phyloP scores from a whole-genome alignment of 202 grass and related monocot genomes.

The Alloteropsis angusta region DNA sequence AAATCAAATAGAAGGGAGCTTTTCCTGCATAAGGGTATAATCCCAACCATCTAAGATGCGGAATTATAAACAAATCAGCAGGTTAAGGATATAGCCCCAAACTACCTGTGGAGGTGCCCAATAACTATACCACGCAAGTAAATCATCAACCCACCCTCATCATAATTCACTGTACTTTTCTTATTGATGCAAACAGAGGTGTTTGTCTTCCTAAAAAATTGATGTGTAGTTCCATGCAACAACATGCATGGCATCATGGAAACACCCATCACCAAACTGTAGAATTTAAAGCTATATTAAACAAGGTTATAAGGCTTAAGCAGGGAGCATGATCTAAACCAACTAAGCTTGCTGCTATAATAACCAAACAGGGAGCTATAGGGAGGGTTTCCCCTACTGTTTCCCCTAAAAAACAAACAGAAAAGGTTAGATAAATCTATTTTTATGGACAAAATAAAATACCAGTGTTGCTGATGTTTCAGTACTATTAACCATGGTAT shows the following conservation, averaged over 20 bases:
- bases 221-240: background rate
- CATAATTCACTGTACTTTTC: background rate
- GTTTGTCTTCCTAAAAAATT: background rate
- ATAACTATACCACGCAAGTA: background rate
- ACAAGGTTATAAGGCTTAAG: background rate
- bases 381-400: background rate
- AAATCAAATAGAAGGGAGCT: background rate
- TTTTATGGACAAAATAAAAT: background rate
- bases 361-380: background rate
- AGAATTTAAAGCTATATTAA: background rate
- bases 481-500: conserved; percentile 8
- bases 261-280: background rate
- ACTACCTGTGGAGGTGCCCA: background rate
- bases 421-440: background rate
- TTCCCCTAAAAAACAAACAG: background rate
- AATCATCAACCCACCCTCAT: background rate
- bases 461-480: background rate
- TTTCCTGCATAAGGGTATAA: background rate
- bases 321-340: background rate
- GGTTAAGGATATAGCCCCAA: background rate
- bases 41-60: background rate
- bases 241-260: background rate
- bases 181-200: background rate
- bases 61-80: background rate
- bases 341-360: background rate